These are phyloP conservation scores for Berberis thunbergii DNA, from an alignment of 164 flowering plant species.

Conservation along the genomic window DNA sequence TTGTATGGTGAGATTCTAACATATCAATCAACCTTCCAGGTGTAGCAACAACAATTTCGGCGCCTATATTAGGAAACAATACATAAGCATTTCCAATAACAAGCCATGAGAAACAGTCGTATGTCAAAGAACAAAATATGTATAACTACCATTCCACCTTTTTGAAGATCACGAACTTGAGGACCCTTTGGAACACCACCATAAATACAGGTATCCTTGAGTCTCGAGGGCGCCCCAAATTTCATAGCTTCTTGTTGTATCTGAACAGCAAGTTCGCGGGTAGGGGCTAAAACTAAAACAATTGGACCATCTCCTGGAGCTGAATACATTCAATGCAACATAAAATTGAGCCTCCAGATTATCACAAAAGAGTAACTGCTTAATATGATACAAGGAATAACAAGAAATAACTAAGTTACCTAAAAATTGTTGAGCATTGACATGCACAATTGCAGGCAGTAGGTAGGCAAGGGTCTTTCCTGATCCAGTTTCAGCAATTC, in stretches of 20 bases:
- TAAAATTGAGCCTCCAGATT: background rate
- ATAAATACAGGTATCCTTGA: slow-evolving; percentile 89
- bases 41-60: slow-evolving; percentile 96
- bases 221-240: slow-evolving; percentile 93
- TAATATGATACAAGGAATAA: background rate
- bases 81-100: slow-evolving; percentile 10
- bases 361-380: background rate
- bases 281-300: slow-evolving; percentile 95
- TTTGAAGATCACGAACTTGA: slow-evolving; percentile 98
- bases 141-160: slow-evolving; percentile 56
- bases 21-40: slow-evolving; percentile 99
- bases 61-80: slow-evolving; percentile 45
- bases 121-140: slow-evolving; percentile 24
- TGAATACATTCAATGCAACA: slow-evolving; percentile 23
- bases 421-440: slow-evolving; percentile 94
- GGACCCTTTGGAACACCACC: slow-evolving; percentile 99
- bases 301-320: slow-evolving; percentile 90
- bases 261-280: slow-evolving; percentile 99
- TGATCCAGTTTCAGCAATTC: slow-evolving; percentile 99
- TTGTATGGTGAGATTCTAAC: slow-evolving; percentile 92
- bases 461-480: slow-evolving; percentile 95
- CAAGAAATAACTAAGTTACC: slow-evolving; percentile 28
- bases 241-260: slow-evolving; percentile 96
- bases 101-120: slow-evolving; percentile 20
- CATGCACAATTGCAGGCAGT: slow-evolving; percentile 97